These are phyloP conservation scores for Penicillium sp. DNA, from an alignment of 2,329 filamentous ascomycete species.

Conservation along the genomic window DNA sequence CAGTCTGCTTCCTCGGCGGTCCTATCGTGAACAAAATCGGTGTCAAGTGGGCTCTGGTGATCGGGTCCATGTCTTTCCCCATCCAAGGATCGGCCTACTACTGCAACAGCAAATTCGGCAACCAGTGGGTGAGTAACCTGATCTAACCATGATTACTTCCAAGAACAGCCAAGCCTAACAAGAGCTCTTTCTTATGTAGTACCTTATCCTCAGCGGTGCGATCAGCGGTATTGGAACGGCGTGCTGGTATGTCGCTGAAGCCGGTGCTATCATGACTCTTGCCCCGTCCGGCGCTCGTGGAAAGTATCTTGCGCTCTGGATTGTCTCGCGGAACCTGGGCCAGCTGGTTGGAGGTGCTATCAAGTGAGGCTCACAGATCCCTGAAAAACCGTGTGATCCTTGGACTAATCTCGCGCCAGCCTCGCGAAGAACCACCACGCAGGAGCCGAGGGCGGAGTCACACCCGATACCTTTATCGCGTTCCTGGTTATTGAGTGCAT, in stretches of 20 bases:
- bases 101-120: constrained; percentile 56
- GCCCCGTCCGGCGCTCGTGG: constrained; percentile 53
- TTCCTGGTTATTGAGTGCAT: constrained; percentile 55
- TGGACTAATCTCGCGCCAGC: constrained; percentile 20
- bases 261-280: constrained; percentile 55
- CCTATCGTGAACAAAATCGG: constrained; percentile 55
- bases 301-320: constrained; percentile 56
- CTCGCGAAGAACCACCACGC: constrained; percentile 46
- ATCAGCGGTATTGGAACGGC: constrained; percentile 49
- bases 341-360: constrained; percentile 55
- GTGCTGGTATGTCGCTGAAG: constrained; percentile 57
- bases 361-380: constrained; percentile 35
- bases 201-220: constrained; percentile 48
- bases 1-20: constrained; percentile 51
- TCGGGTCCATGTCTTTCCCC: constrained; percentile 50
- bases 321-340: constrained; percentile 53
- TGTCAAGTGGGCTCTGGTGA: constrained; percentile 53
- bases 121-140: constrained; percentile 41
- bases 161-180: not conserved
- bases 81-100: constrained; percentile 56
- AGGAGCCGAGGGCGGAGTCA: constrained; percentile 45
- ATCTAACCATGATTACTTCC: not conserved
- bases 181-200: constrained; percentile 23
- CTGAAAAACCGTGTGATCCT: not conserved
- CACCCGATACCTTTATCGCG: constrained; percentile 53